Base-by-base conservation (phyloP, 208 protist genomes). In the Trypanosoma theileri region DNA sequence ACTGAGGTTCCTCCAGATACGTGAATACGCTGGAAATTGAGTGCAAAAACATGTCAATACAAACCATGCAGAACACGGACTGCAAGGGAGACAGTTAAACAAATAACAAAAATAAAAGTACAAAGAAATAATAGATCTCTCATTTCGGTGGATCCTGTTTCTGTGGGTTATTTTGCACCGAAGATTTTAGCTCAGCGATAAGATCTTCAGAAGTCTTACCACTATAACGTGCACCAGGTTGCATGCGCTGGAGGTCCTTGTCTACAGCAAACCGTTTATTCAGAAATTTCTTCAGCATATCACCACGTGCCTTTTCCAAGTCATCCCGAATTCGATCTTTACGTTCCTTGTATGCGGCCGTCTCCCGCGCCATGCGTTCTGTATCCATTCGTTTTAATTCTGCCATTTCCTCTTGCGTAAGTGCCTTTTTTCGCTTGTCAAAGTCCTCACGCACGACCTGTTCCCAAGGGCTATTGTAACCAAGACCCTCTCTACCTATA, bases 371-470 rank as follows among this genome's bases (percentile, higher is more conserved):
- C 91, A 96, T 96, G 57, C 84, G 81, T 74, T 96, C 88, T 31
- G 91, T 96, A 75, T 96, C 91, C 88, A 96, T 94, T n/a, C 88
- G 86, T 77, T 96, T 96, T 69, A 96, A 79, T 80, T 96, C 88
- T 63, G 91, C 86, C 91, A 96, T 96, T 66, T 96, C 88, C 79
- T 96, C 86, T 80, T 96, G 88, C 46, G 91, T 93, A 52, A 96
- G 84, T 7, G 88, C 91, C 74, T 96, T 96, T 75, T 96, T 96
- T 50, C 91, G 88, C 77, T 93, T 92, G 75, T 96, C 91, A 52
- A 94, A 96, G 74, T 96, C 91, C 64, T 96, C 91, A 45, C 91
- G 86, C 54, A 93, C 85, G 4, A 94, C 91, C 60, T 96, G 91
- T 62, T 96, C 91, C 82, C 83, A 96, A 53, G 91, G 91, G 17